These are phyloP conservation scores for Trichoderma breve DNA, from an alignment of 2,329 filamentous ascomycete species.

Conservation along the genomic window DNA sequence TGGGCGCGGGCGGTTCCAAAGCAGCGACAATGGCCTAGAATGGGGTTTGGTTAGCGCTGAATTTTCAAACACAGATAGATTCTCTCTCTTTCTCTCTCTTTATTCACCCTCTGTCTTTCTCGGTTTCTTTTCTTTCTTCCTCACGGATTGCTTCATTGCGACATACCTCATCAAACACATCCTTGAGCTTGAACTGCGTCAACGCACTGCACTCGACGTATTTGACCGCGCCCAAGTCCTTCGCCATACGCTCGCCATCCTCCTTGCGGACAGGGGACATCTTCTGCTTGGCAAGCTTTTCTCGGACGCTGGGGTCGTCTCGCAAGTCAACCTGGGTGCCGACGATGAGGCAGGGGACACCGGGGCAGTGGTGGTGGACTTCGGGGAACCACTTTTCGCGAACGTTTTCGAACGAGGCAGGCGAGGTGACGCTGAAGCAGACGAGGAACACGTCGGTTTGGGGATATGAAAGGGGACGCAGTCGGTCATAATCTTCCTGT, in stretches of 20 bases:
- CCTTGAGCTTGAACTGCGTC: conserved; percentile 98
- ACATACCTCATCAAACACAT: conserved; percentile 96
- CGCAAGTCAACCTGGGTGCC: conserved; percentile 96
- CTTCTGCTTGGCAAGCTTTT: conserved; percentile 93
- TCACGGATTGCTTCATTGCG: not conserved
- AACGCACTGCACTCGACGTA: conserved; percentile 98
- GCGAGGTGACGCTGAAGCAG: conserved; percentile 97
- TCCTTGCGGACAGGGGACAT: conserved; percentile 91
- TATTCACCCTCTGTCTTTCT: not conserved
- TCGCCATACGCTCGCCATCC: conserved; percentile 94
- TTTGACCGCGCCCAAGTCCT: conserved; percentile 95
- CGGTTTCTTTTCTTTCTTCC: not conserved
- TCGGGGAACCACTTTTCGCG: conserved; percentile 99
- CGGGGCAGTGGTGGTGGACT: conserved; percentile 97
- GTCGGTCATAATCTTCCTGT: conserved; percentile 98
- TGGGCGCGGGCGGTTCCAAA: conserved; percentile 79
- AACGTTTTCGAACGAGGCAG: conserved; percentile 98
- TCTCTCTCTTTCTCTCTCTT: not conserved
- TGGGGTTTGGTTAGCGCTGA: not conserved
- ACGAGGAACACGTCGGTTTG: conserved; percentile 99
- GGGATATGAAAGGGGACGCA: conserved; percentile 93
- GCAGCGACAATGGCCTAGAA: conserved; percentile 88
- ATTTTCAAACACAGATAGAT: not conserved
- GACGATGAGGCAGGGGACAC: conserved; percentile 95
- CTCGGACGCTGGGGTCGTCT: conserved; percentile 80